Conservation (phyloP, 805 yeast genomes). For the Citeromyces matritensis region DNA sequence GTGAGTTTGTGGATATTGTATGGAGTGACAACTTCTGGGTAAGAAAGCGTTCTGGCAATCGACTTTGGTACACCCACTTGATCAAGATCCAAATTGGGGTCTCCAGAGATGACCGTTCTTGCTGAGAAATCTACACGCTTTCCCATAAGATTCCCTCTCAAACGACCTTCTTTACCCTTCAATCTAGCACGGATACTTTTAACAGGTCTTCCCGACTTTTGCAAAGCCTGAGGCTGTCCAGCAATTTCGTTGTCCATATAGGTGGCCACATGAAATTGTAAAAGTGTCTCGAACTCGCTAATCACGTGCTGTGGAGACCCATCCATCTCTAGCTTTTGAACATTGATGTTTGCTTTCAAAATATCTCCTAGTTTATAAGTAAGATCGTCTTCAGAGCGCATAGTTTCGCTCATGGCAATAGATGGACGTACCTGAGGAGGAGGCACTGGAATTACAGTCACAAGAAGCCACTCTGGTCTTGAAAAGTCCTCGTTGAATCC, state of each 20-base stretch:
- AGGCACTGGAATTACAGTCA: slow-evolving; percentile 97
- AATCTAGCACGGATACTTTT: slow-evolving; percentile 98
- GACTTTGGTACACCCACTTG: slow-evolving; percentile 98
- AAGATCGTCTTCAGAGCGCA: slow-evolving; percentile 98
- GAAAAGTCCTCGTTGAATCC: slow-evolving; percentile 95
- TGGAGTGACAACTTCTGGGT: slow-evolving; percentile 97
- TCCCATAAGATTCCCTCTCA: slow-evolving; percentile 98
- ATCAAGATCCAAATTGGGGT: slow-evolving; percentile 92
- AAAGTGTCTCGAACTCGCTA: slow-evolving; percentile 86
- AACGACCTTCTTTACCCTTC: slow-evolving; percentile 98
- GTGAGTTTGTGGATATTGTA: slow-evolving; percentile 90
- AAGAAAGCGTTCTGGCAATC: slow-evolving; percentile 88
- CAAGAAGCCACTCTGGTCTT: slow-evolving; percentile 96
- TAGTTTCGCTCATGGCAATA: slow-evolving; percentile 94
- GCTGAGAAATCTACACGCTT: slow-evolving; percentile 99
- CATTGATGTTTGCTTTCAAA: slow-evolving; percentile 89
- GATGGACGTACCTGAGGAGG: slow-evolving; percentile 99
- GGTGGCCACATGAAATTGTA: slow-evolving; percentile 97
- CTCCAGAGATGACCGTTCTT: slow-evolving; percentile 98
- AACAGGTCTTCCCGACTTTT: slow-evolving; percentile 97
- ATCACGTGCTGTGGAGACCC: slow-evolving; percentile 99
- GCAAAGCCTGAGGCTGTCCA: slow-evolving; percentile 98
- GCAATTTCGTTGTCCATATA: slow-evolving; percentile 99
- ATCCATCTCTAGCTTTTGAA: slow-evolving; percentile 94
- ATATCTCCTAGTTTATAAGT: slow-evolving; percentile 96